These are phyloP conservation scores for Haberlea rhodopensis DNA, from an alignment of 257 asterid species.

Conservation along the genomic window DNA sequence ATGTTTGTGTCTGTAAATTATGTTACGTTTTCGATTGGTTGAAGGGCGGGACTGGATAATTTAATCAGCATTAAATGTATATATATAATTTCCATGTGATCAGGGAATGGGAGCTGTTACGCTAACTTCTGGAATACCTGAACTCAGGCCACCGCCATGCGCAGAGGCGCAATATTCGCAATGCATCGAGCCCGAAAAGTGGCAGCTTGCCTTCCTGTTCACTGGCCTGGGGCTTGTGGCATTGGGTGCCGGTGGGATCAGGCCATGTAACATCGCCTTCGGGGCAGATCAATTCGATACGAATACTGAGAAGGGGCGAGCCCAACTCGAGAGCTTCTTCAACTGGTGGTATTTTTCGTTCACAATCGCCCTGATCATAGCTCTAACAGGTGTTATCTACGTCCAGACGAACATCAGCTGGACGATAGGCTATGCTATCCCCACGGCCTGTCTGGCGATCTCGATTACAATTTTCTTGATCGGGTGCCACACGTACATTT, in stretches of 20 bases:
- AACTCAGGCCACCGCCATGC: slow-evolving; percentile 63
- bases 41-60: too few relatives aligned
- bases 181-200: slow-evolving; percentile 48
- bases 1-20: too few relatives aligned
- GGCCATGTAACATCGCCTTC: slow-evolving; percentile 88
- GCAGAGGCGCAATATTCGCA: neutral
- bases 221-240: slow-evolving; percentile 58
- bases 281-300: slow-evolving; percentile 93
- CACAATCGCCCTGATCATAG: slow-evolving; percentile 67
- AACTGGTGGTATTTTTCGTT: slow-evolving; percentile 90
- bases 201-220: slow-evolving; percentile 63
- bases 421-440: slow-evolving; percentile 64
- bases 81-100: neutral
- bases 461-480: slow-evolving; percentile 57
- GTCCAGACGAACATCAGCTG: slow-evolving; percentile 78
- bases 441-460: slow-evolving; percentile 58
- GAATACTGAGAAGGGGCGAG: slow-evolving; percentile 53
- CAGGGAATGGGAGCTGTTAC: slow-evolving; percentile 69
- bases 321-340: slow-evolving; percentile 73
- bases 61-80: neutral
- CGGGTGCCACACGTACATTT: slow-evolving; percentile 50
- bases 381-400: slow-evolving; percentile 66
- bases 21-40: too few relatives aligned
- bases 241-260: slow-evolving; percentile 70
- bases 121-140: slow-evolving; percentile 47